phyloP scores from a whole-genome alignment of 1,139 yeast species.

The Yamadazyma siamensis region DNA sequence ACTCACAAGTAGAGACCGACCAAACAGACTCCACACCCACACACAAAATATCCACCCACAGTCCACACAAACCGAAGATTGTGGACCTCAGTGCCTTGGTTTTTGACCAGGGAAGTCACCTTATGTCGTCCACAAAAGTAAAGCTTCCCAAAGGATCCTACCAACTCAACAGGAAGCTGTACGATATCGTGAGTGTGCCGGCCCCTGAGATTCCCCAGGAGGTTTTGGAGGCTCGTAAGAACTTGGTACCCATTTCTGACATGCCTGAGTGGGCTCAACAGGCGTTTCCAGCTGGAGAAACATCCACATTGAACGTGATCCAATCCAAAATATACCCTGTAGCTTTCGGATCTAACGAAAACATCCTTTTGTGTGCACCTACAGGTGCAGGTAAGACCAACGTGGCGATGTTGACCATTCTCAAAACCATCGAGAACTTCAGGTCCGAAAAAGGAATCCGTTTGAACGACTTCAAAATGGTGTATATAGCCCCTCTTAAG shows the following conservation, averaged over 20 bases:
- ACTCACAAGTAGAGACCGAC: slow-evolving; percentile 7
- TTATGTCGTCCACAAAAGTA: slow-evolving; percentile 65
- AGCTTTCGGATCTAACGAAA: slow-evolving; percentile 70
- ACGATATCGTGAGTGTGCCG: slow-evolving; percentile 89
- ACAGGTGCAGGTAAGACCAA: slow-evolving; percentile 99
- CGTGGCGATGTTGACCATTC: slow-evolving; percentile 82
- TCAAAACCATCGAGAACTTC: slow-evolving; percentile 68
- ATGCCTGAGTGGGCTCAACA: slow-evolving; percentile 81
- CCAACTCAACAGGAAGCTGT: slow-evolving; percentile 66
- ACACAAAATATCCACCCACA: slow-evolving; percentile 10
- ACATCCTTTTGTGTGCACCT: slow-evolving; percentile 89
- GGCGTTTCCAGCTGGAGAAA: slow-evolving; percentile 71
- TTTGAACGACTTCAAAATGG: slow-evolving; percentile 61
- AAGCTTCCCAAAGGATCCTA: slow-evolving; percentile 80
- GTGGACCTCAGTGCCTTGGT: slow-evolving; percentile 62
- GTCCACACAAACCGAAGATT: slow-evolving; percentile 43
- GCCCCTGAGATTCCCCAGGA: slow-evolving; percentile 53
- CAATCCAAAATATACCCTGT: slow-evolving; percentile 80
- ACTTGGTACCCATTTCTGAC: slow-evolving; percentile 54
- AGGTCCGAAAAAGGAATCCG: slow-evolving; percentile 51
- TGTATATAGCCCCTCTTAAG: slow-evolving; percentile 93
- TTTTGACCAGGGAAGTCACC: slow-evolving; percentile 71
- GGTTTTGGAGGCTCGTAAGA: slow-evolving; percentile 33
- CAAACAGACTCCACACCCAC: too few relatives aligned
- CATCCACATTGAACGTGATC: slow-evolving; percentile 67